Base-by-base conservation (phyloP, 176 grass and related monocot species). In the Eremochloa ophiuroides region DNA sequence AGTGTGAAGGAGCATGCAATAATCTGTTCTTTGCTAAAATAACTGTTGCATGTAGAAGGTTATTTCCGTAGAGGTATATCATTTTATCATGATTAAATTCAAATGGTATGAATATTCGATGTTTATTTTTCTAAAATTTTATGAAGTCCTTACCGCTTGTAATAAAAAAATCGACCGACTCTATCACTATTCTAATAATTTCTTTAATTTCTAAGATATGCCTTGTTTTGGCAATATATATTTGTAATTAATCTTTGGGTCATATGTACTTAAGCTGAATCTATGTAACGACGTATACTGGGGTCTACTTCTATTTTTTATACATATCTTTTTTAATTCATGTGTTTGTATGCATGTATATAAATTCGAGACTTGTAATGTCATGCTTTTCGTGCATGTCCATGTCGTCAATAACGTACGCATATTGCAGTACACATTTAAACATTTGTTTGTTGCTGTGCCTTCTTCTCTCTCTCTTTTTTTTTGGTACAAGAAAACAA, bases 301-400 rank as follows among this genome's bases (percentile, higher is more conserved):
- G 15, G 44, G 7, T 18, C 38, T 31, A 64, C 8, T 62, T 27
- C 38, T 41, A 53, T 53, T 53, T 42, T 33, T 15, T 40, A 0
- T 43, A 7, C 16, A 41, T n/a, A 48, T 23, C 3, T 22, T 43
- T 50, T 50, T 50, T 50, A 20, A 23, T 33, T 65, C 12, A 27
- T 14, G 17, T 46, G 40, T 8, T 65, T 64, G 23, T 6, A 69
- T 29, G n/a, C 38, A 58, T 20, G 4, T 18, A 8, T 11, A 50
- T 10, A 69, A 3, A 25, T n/a, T 16, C 15, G 28, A 62, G 33
- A 65, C 5, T 11, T 13, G 0, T 12, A 5, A 9, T 30, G 10
- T 66, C 43, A 35, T 72, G 55, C 8, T 72, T 72, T 73, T 29
- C 78, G 13, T 83, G 16, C 42, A 53, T 38, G 60, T 74, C 59